A percentile compares a stretch with the other conserved stretches of the same genome.
Evolutionary conservation across 2,329 filamentous ascomycete genomes (phyloP).

Genomic region (Ophiocordyceps camponoti-leonardi): DNA sequence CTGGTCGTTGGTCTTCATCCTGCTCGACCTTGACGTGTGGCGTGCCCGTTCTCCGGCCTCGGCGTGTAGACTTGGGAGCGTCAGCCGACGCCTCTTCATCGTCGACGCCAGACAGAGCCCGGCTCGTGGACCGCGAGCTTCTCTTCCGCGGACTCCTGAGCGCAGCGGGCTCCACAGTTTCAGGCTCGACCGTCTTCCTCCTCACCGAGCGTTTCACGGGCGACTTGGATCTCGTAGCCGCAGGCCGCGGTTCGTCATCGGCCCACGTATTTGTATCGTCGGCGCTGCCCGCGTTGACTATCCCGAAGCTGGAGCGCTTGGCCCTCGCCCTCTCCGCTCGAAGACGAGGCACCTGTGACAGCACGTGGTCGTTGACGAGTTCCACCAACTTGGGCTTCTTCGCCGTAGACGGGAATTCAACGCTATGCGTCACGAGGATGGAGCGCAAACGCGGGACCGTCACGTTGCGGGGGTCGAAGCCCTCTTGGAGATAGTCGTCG

Average conservation of each 20-base stretch:
- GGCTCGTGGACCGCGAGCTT: constrained; percentile 34
- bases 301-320: constrained; percentile 76
- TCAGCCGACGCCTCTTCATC: constrained; percentile 21
- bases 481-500: constrained; percentile 73
- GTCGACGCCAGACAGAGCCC: constrained; percentile 32
- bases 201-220: constrained; percentile 35
- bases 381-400: constrained; percentile 83
- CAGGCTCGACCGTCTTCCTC: constrained; percentile 34
- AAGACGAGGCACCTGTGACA: constrained; percentile 63
- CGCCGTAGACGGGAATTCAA: constrained; percentile 71
- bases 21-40: constrained; percentile 37
- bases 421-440: constrained; percentile 76
- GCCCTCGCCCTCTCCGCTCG: constrained; percentile 59
- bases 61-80: constrained; percentile 25
- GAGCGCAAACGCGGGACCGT: constrained; percentile 80
- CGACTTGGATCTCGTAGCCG: constrained; percentile 33
- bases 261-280: constrained; percentile 47
- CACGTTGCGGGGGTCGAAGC: constrained; percentile 68
- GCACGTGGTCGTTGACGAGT: constrained; percentile 63
- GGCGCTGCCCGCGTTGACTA: constrained; percentile 49
- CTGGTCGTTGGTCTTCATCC: constrained; percentile 22
- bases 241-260: constrained; percentile 37
- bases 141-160: constrained; percentile 35
- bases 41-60: constrained; percentile 31
- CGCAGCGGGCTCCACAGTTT: constrained; percentile 15